Evolutionary conservation across 2,329 filamentous ascomycete genomes (phyloP).

Genomic region (Aspergillus phoenicis): DNA sequence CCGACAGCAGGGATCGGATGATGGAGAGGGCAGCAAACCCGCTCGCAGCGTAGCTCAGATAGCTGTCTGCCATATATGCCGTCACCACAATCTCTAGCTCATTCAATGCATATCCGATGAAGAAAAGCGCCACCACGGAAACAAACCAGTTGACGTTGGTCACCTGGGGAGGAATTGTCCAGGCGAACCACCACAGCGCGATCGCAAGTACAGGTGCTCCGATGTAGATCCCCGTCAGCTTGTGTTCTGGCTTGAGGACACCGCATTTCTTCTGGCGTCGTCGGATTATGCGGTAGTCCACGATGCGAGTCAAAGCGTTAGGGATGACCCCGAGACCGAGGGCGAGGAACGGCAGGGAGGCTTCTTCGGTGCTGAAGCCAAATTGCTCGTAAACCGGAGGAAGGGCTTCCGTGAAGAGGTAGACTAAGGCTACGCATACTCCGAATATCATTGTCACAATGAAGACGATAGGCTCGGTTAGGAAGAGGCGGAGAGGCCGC

Average conservation of each 20-base stretch:
- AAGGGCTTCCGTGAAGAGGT: constrained; percentile 10
- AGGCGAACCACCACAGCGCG: constrained; percentile 51
- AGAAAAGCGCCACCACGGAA: constrained; percentile 42
- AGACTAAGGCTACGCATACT: constrained; percentile 6
- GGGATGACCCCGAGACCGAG: constrained; percentile 42
- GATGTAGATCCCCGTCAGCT: constrained; percentile 50
- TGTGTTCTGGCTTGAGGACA: constrained; percentile 47
- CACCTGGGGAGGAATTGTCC: constrained; percentile 48
- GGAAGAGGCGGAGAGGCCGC: constrained; percentile 1
- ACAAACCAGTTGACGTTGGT: constrained; percentile 41
- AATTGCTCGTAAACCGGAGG: neutral
- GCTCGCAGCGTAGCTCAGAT: constrained; percentile 47
- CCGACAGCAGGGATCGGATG: constrained; percentile 41
- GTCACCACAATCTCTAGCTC: constrained; percentile 46
- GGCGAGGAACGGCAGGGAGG: constrained; percentile 26
- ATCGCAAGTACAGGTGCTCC: constrained; percentile 48
- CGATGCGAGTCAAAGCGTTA: constrained; percentile 45
- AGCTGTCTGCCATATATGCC: constrained; percentile 49
- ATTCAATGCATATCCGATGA: constrained; percentile 51
- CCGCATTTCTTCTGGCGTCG: constrained; percentile 22
- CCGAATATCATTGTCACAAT: constrained; percentile 12
- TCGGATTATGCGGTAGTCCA: constrained; percentile 41
- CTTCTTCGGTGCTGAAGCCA: neutral
- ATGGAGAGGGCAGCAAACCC: constrained; percentile 46
- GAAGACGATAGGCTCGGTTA: constrained; percentile 10